Percentiles rank a stretch among this genome's conserved stretches.
Conservation (phyloP, 2,329 filamentous ascomycete genomes). For the Xylariaceae sp. region DNA sequence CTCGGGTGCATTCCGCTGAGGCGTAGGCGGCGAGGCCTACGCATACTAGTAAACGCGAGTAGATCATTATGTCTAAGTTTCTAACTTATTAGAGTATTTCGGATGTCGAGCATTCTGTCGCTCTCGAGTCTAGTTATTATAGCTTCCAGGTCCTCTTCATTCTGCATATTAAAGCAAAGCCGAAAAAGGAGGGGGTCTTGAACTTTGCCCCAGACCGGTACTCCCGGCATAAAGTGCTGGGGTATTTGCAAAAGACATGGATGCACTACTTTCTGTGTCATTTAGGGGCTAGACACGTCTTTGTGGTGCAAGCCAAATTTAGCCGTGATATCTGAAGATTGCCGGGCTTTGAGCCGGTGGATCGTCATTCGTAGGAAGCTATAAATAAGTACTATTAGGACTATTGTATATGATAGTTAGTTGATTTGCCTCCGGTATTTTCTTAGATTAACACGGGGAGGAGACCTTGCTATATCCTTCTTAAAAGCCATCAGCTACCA, state of each 20-base stretch:
- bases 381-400: not conserved
- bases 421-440: not conserved
- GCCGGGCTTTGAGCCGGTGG: conserved; percentile 12
- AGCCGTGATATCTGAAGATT: conserved; percentile 23
- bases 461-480: too few species aligned
- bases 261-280: conserved; percentile 1
- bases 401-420: not conserved
- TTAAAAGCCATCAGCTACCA: too few species aligned
- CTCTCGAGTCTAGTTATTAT: not conserved
- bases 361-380: conserved; percentile 2
- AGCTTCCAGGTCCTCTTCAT: conserved; percentile 11
- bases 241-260: conserved; percentile 14
- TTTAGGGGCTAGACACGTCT: not conserved
- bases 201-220: conserved; percentile 21
- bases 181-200: conserved; percentile 19
- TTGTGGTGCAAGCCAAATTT: conserved; percentile 7
- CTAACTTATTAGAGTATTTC: not conserved
- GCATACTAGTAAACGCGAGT: conserved; percentile 16
- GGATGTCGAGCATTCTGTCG: not conserved
- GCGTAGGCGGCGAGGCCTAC: conserved; percentile 22
- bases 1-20: conserved; percentile 29
- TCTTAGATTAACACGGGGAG: not conserved
- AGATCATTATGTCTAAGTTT: conserved; percentile 25
- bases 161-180: conserved; percentile 17
- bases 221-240: conserved; percentile 20